These are phyloP conservation scores for Iberis pinnata DNA, from an alignment of 345 rosid genomes.

Conservation along the genomic window DNA sequence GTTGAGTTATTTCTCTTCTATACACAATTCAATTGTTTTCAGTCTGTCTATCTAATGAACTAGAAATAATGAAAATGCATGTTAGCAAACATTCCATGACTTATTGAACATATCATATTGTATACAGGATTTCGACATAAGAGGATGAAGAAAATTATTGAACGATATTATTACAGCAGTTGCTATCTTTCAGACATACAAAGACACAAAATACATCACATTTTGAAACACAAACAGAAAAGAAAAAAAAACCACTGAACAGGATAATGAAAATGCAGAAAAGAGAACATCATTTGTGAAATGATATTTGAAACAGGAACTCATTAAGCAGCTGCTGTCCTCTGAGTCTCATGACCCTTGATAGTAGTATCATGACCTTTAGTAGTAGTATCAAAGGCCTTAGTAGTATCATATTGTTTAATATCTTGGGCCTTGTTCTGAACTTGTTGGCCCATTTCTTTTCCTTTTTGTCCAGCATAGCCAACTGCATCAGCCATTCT, in stretches of 20 bases:
- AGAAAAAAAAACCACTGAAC: neutral
- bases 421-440: conserved; percentile 36
- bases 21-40: too few species aligned
- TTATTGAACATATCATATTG: too few species aligned
- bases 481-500: conserved; percentile 40
- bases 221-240: too few species aligned
- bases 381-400: conserved; percentile 9
- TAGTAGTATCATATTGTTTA: conserved; percentile 25
- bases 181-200: neutral
- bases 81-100: too few species aligned
- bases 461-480: conserved; percentile 41
- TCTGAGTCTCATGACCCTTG: conserved; percentile 25
- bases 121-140: neutral
- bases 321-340: neutral
- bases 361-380: conserved; percentile 16
- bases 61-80: too few species aligned
- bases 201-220: conserved; percentile 17
- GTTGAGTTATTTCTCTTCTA: too few species aligned
- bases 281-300: neutral
- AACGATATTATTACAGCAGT: neutral
- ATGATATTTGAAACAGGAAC: neutral
- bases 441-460: conserved; percentile 42
- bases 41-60: too few species aligned
- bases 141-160: conserved; percentile 8
- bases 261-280: neutral